A percentile compares a stretch with the other conserved stretches of the same genome.
Conservation (phyloP, 352 stramenopile genomes). For the Vaucheria bursata region DNA sequence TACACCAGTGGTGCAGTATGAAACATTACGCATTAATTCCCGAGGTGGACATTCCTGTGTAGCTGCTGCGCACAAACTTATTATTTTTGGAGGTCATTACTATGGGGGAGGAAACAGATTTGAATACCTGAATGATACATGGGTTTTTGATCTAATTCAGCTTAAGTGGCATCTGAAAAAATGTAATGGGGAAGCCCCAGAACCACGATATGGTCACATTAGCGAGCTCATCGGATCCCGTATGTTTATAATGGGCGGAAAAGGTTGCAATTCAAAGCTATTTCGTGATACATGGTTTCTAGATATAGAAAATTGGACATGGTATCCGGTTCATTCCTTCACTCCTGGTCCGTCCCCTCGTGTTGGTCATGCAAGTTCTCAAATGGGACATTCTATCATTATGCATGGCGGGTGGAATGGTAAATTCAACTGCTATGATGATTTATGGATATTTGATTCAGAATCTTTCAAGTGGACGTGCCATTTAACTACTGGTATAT, state of each 20-base stretch:
- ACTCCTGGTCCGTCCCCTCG: conserved; percentile 61
- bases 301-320: conserved; percentile 66
- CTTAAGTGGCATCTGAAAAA: conserved; percentile 59
- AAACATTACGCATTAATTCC: conserved; percentile 22
- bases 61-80: conserved; percentile 64
- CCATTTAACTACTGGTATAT: conserved; percentile 49
- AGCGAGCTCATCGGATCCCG: conserved; percentile 59
- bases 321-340: conserved; percentile 71
- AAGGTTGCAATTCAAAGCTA: conserved; percentile 54
- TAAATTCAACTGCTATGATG: conserved; percentile 65
- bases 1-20: no score
- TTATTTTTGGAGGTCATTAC: conserved; percentile 76
- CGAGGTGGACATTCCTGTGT: conserved; percentile 40
- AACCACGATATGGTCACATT: conserved; percentile 71
- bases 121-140: conserved; percentile 77
- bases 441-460: conserved; percentile 87
- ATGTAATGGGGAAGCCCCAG: conserved; percentile 58
- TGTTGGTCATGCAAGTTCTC: conserved; percentile 53
- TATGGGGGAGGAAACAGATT: conserved; percentile 70
- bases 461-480: conserved; percentile 82
- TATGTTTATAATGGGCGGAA: conserved; percentile 81
- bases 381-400: no score
- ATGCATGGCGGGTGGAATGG: conserved; percentile 68
- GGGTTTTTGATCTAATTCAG: conserved; percentile 68
- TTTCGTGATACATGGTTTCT: conserved; percentile 77